phyloP scores from a whole-genome alignment of 2,329 filamentous ascomycete species.

The Cordyceps fumosorosea region DNA sequence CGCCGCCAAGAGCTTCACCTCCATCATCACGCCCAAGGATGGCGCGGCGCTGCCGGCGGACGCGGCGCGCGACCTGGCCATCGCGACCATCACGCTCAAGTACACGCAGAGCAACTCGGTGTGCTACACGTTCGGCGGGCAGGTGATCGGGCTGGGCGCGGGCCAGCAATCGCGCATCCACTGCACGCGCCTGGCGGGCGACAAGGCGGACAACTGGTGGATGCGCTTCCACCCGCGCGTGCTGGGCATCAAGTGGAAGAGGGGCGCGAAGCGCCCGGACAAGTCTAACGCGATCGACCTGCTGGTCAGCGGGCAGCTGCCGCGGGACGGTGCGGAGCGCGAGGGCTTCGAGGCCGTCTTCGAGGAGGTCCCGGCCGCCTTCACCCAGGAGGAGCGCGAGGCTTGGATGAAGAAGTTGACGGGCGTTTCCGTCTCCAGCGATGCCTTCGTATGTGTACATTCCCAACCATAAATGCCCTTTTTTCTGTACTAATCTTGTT shows the following conservation, averaged over 20 bases:
- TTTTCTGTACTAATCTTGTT: constrained; percentile 20
- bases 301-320: constrained; percentile 84
- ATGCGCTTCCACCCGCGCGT: constrained; percentile 93
- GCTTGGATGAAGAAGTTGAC: constrained; percentile 79
- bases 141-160: constrained; percentile 88
- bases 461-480: background rate
- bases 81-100: constrained; percentile 95
- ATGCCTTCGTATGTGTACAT: constrained; percentile 73
- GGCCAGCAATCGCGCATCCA: constrained; percentile 97
- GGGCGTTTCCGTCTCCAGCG: constrained; percentile 81
- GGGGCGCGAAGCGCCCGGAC: constrained; percentile 90
- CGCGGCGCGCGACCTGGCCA: constrained; percentile 81
- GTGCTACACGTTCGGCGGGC: constrained; percentile 91
- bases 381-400: constrained; percentile 76
- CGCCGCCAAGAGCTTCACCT: constrained; percentile 70
- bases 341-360: constrained; percentile 85
- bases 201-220: constrained; percentile 99
- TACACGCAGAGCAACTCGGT: constrained; percentile 99
- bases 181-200: constrained; percentile 92
- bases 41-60: constrained; percentile 64
- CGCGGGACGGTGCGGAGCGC: constrained; percentile 74
- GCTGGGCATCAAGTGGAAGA: constrained; percentile 89
- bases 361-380: constrained; percentile 76
- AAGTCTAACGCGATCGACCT: constrained; percentile 98
- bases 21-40: constrained; percentile 81